Percentiles rank a stretch among this genome's conserved stretches.
These are phyloP conservation scores for Aureobasidium sp. DNA, from an alignment of 2,329 filamentous ascomycete species.

Conservation along the genomic window DNA sequence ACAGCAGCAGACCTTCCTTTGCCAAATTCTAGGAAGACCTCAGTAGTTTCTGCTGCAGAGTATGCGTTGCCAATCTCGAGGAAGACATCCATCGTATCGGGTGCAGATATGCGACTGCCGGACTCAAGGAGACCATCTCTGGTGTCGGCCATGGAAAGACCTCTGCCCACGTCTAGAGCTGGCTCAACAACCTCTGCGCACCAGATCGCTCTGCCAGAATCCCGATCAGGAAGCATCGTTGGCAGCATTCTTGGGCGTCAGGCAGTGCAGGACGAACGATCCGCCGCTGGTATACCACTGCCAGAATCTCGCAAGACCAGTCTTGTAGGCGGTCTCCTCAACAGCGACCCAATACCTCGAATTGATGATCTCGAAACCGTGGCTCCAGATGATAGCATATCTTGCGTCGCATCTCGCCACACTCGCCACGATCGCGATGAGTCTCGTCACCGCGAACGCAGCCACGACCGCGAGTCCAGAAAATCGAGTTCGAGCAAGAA, in stretches of 20 bases:
- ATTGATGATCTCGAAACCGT: slow-evolving; percentile 36
- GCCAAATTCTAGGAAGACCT: slow-evolving; percentile 15
- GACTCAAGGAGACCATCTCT: slow-evolving; percentile 12
- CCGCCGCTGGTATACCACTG: slow-evolving; percentile 8
- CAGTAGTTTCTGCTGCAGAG: slow-evolving; percentile 17
- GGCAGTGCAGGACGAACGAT: background rate
- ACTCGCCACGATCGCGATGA: background rate
- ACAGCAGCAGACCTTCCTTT: slow-evolving; percentile 11
- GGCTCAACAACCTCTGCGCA: slow-evolving; percentile 14
- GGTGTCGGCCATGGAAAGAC: slow-evolving; percentile 2
- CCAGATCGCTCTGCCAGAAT: slow-evolving; percentile 12
- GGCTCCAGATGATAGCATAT: slow-evolving; percentile 40
- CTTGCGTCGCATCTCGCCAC: slow-evolving; percentile 25
- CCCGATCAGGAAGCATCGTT: background rate
- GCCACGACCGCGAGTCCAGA: slow-evolving; percentile 10
- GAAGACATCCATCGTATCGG: slow-evolving; percentile 14
- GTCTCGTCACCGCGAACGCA: background rate
- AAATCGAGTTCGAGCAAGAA: slow-evolving; percentile 6
- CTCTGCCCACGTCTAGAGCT: slow-evolving; percentile 4
- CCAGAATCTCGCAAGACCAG: slow-evolving; percentile 17
- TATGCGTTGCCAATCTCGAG: slow-evolving; percentile 18
- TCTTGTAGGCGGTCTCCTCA: slow-evolving; percentile 9
- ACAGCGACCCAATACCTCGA: background rate
- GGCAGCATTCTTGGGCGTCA: background rate
- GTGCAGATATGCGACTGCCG: slow-evolving; percentile 14